phyloP scores from a whole-genome alignment of 176 grass and related monocot genomes.

The Eragrostis nindensis region DNA sequence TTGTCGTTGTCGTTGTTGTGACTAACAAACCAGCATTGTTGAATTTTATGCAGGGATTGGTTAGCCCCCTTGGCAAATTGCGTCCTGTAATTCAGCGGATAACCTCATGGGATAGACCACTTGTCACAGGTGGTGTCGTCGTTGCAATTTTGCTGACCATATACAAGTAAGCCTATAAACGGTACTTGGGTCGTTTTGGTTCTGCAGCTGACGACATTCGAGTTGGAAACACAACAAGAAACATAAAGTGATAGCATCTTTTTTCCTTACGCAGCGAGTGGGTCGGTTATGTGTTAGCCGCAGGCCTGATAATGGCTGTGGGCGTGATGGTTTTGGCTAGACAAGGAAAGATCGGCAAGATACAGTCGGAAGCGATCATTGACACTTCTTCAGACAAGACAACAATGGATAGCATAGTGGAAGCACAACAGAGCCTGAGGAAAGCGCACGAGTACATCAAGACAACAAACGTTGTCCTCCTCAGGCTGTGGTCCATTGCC shows the following conservation, averaged over 20 bases:
- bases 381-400: conserved; percentile 77
- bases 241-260: not conserved
- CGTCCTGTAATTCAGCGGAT: conserved; percentile 49
- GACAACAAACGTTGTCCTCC: conserved; percentile 57
- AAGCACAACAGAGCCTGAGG: conserved; percentile 68
- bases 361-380: conserved; percentile 62
- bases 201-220: not conserved
- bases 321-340: conserved; percentile 70
- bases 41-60: conserved; percentile 57
- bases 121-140: conserved; percentile 41
- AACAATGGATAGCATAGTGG: conserved; percentile 79
- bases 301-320: conserved; percentile 28
- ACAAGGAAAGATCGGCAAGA: conserved; percentile 37
- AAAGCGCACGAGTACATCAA: conserved; percentile 64
- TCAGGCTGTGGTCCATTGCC: conserved; percentile 70
- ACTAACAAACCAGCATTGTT: not conserved
- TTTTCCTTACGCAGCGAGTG: conserved; percentile 59
- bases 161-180: conserved; percentile 65
- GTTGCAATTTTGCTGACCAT: conserved; percentile 50
- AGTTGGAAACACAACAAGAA: not conserved
- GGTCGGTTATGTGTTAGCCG: conserved; percentile 51
- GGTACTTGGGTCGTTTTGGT: not conserved
- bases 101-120: conserved; percentile 66
- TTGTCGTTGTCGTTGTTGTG: not conserved
- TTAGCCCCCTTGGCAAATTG: conserved; percentile 58